Base-by-base conservation (phyloP, 2,329 filamentous ascomycete species). In the Aspergillus sp. region DNA sequence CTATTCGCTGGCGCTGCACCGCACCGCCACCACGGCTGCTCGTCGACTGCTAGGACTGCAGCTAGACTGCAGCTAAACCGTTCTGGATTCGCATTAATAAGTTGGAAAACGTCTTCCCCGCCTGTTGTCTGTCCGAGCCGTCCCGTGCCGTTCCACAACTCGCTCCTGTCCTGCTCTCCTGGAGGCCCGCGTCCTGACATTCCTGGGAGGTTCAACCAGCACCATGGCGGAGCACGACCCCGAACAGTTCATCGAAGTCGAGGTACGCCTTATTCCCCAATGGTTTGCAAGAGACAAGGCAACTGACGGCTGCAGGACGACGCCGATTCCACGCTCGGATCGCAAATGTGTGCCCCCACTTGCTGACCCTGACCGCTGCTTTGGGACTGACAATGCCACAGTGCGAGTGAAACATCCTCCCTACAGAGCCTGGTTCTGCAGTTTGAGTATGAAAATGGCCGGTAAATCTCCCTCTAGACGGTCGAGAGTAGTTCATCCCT, bases 381-480 rank as follows among this genome's bases (percentile, higher is more conserved):
- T n/a, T 24, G 21, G 4, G 3, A 27, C 48, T 51, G 37, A 51
- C 48, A 15, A n/a, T 15, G 48, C 7, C 17, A 7, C 15, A 51
- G 48, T 17, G 48, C 21, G 15, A 51, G 37, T 23, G 37, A 51
- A 21, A 51, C 48, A 6, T 27, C 21, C 5, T 51, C 48, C 2
- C 23, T 51, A 8, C 41, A 27, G 19, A 51, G 48, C 48, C 23
- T 51, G 48, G 48, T 51, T 6, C 12, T 51, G 35, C 35, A 51
- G 23, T 51, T 51, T 14, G 48, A 51, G 39, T 51, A 41, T 40
- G 37, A 51, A 8, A 51, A 51, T 14, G 48, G 48, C n/a, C 48
- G 48, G 37, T 49, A 49, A 21, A 37, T 37, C 4, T n/a, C 35
- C 35, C 4, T 19, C 11, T 14, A n/a, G 35, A 5, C 6, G 7